Percentiles rank a stretch among this genome's conserved stretches.
Conservation (phyloP, 225 moss, liverwort and hornwort species). For the Bryoerythrophyllum caledonicum region DNA sequence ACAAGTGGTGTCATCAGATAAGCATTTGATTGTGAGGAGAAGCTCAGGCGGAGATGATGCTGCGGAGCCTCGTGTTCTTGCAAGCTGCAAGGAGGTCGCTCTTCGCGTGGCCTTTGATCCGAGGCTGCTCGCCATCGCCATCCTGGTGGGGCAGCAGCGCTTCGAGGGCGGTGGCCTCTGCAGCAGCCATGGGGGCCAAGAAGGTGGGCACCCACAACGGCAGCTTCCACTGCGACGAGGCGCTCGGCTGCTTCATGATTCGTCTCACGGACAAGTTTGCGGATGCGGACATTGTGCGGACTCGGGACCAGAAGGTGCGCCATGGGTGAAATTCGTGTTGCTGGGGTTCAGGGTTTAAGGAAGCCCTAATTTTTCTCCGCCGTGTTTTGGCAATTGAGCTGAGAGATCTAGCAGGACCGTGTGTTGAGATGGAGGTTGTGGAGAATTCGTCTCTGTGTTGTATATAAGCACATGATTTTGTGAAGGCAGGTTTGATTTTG, state of each 20-base stretch:
- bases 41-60: conserved; percentile 25
- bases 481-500: background rate
- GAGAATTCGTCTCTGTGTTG: background rate
- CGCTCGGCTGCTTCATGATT: conserved; percentile 95
- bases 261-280: conserved; percentile 70
- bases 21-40: background rate
- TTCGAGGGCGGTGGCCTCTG: conserved; percentile 5
- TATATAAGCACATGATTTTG: background rate
- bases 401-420: background rate
- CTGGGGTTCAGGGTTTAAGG: background rate
- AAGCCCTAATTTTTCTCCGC: conserved; percentile 10
- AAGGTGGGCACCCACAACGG: conserved; percentile 92
- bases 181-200: conserved; percentile 60
- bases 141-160: background rate
- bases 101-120: background rate
- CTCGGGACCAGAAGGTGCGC: conserved; percentile 79
- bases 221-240: conserved; percentile 92
- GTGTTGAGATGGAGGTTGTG: background rate
- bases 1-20: background rate
- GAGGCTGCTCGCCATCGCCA: conserved; percentile 1
- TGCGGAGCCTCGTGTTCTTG: conserved; percentile 33
- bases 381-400: background rate
- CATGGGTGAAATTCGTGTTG: background rate
- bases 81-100: conserved; percentile 27
- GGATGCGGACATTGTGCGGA: conserved; percentile 76